Conservation (phyloP, 768 basidiomycete species). For the Ramaria sp. region DNA sequence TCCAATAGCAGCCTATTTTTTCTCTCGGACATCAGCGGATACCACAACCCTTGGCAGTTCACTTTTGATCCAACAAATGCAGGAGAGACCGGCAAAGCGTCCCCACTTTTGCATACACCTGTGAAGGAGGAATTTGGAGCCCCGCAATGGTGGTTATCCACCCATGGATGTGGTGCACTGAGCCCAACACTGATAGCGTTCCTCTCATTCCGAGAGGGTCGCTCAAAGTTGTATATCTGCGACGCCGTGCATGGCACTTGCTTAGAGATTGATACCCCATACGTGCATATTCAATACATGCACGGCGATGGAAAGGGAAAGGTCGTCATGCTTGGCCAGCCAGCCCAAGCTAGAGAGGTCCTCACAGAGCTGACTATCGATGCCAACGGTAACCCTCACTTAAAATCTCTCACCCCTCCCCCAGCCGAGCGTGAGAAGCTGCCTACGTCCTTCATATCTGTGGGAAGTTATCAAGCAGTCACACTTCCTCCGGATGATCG, state of each 20-base stretch:
- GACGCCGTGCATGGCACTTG: not conserved
- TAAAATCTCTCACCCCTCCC: not conserved
- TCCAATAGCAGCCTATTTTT: slow-evolving; percentile 19
- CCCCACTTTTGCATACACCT: slow-evolving; percentile 9
- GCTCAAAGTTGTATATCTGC: not conserved
- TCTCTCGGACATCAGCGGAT: slow-evolving; percentile 21
- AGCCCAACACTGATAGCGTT: not conserved
- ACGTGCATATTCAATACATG: slow-evolving; percentile 9
- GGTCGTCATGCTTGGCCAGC: slow-evolving; percentile 8
- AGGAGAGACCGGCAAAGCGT: not conserved
- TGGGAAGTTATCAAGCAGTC: slow-evolving; percentile 23
- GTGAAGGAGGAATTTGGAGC: slow-evolving; percentile 15
- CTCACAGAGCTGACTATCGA: not conserved
- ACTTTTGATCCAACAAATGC: slow-evolving; percentile 9
- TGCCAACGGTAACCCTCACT: not conserved
- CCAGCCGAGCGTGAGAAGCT: not conserved
- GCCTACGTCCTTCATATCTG: not conserved
- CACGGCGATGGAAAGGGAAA: slow-evolving; percentile 7
- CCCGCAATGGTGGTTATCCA: slow-evolving; percentile 16
- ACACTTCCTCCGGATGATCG: slow-evolving; percentile 29
- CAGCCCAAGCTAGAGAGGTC: slow-evolving; percentile 12
- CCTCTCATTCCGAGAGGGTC: slow-evolving; percentile 1
- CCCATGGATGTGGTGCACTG: slow-evolving; percentile 5
- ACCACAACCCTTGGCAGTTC: slow-evolving; percentile 20
- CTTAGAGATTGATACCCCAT: slow-evolving; percentile 1